Base-by-base conservation (phyloP, 768 basidiomycete genomes). In the Tulasnella sp. region DNA sequence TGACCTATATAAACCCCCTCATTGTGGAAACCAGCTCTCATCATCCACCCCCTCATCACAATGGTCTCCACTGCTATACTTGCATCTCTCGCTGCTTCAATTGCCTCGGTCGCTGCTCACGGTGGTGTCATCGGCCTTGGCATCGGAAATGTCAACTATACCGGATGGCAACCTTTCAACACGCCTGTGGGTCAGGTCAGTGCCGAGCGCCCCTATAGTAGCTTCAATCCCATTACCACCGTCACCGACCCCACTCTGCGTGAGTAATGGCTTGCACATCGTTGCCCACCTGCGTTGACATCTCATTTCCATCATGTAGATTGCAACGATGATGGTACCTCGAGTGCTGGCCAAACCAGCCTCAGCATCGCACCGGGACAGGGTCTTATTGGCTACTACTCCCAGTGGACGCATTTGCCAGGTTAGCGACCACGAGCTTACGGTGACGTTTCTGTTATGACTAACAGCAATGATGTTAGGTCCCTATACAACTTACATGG, bases 321-420 rank as follows among this genome's bases (percentile, higher is more conserved):
- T 30, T 61, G 47, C 60, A 61, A 60, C 50, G 53, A 63, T 47
- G 59, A 54, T 51, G 62, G 62, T 10, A 45, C 8, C 10, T 41
- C 60, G 24, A 58, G 60, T 42, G 42, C 60, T 24, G 49, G 47
- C 34, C 58, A 30, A 9, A 24, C 27, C 23, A 27, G 24, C 26
- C 42, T 60, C 34, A 61, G 7, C n/a, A 38, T 63, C 32, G 42
- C 61, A 29, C 51, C 62, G 10, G 62, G 62, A 11, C 47, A 52
- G 13, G 60, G 47, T 9, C 29, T 63, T 38, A 48, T 48, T 45
- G 62, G 60, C 27, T 19, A 45, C 45, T 63, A 45, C 17, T 27
- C 62, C 41, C 62, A 63, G 42, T 63, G 62, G 62, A 63, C 62
- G 26, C 62, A 63, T n/a, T 24, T 24, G 56, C n/a, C 19, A 27